Conservation (phyloP, 495 filamentous ascomycete genomes). For the Tirmania nivea region DNA sequence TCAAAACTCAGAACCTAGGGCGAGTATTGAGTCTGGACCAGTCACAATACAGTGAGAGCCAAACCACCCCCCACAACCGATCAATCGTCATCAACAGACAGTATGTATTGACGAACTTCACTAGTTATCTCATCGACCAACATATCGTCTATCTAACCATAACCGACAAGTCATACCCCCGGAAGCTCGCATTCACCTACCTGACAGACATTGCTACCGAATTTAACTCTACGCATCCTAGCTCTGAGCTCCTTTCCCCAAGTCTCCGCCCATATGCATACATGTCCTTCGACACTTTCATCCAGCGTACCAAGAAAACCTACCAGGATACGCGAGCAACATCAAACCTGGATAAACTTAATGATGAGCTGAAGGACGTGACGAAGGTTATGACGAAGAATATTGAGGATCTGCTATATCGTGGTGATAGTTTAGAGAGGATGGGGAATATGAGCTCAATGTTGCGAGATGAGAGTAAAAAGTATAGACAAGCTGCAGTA, state of each 20-base stretch:
- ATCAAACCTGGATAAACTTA: slow-evolving; percentile 67
- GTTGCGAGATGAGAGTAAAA: slow-evolving; percentile 75
- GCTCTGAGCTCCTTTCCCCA: slow-evolving; percentile 47
- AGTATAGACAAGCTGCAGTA: slow-evolving; percentile 80
- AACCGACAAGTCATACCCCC: slow-evolving; percentile 79
- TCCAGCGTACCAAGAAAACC: slow-evolving; percentile 73
- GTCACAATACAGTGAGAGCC: slow-evolving; percentile 65
- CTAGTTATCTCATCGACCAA: slow-evolving; percentile 63
- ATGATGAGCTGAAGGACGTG: slow-evolving; percentile 90
- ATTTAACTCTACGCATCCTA: slow-evolving; percentile 63
- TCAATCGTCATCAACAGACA: not conserved
- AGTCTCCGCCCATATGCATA: slow-evolving; percentile 79
- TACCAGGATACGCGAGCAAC: slow-evolving; percentile 86
- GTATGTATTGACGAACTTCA: not conserved
- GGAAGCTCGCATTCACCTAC: slow-evolving; percentile 97
- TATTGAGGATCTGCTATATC: slow-evolving; percentile 91
- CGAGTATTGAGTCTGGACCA: slow-evolving; percentile 67
- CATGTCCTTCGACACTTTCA: slow-evolving; percentile 95
- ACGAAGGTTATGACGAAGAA: slow-evolving; percentile 99
- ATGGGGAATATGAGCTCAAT: slow-evolving; percentile 89
- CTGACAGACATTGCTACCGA: slow-evolving; percentile 76
- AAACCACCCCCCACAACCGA: not conserved
- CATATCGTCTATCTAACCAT: slow-evolving; percentile 81
- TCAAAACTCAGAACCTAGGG: slow-evolving; percentile 73
- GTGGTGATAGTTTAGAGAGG: slow-evolving; percentile 80